Evolutionary conservation across 345 rosid species (phyloP).

Genomic region (Eucalyptus guilfoylei): DNA sequence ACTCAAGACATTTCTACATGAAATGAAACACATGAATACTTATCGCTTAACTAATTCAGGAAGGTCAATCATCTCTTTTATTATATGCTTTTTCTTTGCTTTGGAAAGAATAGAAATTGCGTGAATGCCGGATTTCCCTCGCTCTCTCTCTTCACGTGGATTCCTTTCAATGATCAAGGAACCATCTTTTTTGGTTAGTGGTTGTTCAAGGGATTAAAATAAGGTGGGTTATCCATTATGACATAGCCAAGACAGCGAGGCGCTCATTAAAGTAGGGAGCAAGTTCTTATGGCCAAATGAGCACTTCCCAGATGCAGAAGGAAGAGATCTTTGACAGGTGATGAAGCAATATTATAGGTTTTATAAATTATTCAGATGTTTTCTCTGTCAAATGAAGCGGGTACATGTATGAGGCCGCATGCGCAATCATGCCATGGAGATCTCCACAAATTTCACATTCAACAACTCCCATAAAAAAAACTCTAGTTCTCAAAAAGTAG

Average conservation of each 20-base stretch:
- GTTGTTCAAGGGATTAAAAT: background rate
- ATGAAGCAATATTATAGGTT: background rate
- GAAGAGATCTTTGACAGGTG: background rate
- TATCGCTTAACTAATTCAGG: background rate
- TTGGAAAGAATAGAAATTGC: background rate
- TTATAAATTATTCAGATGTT: background rate
- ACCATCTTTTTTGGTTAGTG: background rate
- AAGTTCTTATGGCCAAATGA: background rate
- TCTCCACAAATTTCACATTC: background rate
- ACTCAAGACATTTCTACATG: background rate
- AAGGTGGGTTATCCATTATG: background rate
- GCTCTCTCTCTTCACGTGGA: background rate
- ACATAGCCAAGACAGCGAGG: background rate
- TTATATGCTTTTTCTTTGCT: background rate
- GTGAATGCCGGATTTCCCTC: background rate
- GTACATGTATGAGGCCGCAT: background rate
- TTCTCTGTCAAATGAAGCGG: background rate
- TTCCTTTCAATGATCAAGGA: background rate
- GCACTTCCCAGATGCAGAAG: background rate
- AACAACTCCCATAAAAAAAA: background rate
- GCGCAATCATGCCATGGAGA: background rate
- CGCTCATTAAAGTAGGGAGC: background rate
- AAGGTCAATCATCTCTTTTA: fast-evolving
- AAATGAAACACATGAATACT: fast-evolving
- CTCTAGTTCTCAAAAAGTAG: background rate